Conservation (phyloP, 108 stramenopile genomes). For the Skeletonema potamos region DNA sequence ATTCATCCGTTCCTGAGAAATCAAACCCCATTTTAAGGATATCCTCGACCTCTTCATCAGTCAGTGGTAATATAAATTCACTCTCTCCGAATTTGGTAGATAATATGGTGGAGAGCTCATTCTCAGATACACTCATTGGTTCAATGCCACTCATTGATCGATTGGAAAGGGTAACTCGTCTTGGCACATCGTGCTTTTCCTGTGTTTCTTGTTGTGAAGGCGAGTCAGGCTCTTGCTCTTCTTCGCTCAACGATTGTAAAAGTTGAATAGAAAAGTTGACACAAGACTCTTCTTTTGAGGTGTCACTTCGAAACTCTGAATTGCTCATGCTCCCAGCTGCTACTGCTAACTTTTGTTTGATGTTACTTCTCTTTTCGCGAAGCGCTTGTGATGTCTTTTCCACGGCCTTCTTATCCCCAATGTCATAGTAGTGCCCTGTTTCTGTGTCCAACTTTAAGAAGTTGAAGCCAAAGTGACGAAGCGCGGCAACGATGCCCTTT, state of each 20-base stretch:
- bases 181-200: background rate
- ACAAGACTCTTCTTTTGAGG: background rate
- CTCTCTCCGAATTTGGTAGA: no score
- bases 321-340: no score
- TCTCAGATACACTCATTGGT: background rate
- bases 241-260: background rate
- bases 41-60: conserved; percentile 64
- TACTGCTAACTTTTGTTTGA: conserved; percentile 11
- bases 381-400: conserved; percentile 87
- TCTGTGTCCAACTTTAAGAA: conserved; percentile 66
- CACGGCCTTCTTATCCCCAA: conserved; percentile 84
- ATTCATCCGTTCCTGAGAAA: background rate
- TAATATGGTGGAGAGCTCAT: background rate
- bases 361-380: conserved; percentile 71
- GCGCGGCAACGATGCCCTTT: conserved; percentile 71
- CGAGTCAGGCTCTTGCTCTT: background rate
- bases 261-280: background rate
- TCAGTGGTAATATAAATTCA: conserved; percentile 44
- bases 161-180: background rate
- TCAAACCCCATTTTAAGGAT: conserved; percentile 47
- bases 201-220: background rate
- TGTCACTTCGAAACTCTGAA: background rate
- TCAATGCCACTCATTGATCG: background rate
- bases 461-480: conserved; percentile 49
- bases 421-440: conserved; percentile 55